Conservation (phyloP, 2,329 filamentous ascomycete genomes). For the Paecilomyces variotii region DNA sequence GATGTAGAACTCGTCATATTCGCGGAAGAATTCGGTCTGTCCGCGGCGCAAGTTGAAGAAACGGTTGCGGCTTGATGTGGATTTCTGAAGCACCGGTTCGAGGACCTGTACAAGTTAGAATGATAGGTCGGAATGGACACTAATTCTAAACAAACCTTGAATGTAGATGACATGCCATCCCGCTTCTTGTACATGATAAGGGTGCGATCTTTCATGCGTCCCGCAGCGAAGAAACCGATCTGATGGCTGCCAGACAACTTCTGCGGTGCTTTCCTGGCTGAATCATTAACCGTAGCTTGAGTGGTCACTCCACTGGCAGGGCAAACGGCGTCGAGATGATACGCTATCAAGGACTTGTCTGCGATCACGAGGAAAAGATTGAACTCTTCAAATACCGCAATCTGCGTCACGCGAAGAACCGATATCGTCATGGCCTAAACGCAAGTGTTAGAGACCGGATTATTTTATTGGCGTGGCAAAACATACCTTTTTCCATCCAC, state of each 20-base stretch:
- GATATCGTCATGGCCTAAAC: constrained; percentile 54
- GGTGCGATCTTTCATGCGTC: constrained; percentile 92
- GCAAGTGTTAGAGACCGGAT: neutral
- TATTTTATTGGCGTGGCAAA: neutral
- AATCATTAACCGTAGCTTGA: constrained; percentile 56
- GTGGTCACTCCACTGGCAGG: constrained; percentile 39
- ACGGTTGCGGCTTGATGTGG: constrained; percentile 71
- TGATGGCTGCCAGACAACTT: constrained; percentile 80
- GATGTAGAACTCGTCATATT: constrained; percentile 98
- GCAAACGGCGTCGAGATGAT: constrained; percentile 80
- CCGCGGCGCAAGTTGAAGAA: constrained; percentile 57
- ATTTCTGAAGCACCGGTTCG: constrained; percentile 90
- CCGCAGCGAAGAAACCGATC: constrained; percentile 92
- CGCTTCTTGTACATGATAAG: constrained; percentile 96
- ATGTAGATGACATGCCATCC: constrained; percentile 83
- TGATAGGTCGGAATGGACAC: constrained; percentile 1
- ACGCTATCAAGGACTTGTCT: constrained; percentile 84
- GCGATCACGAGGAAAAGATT: constrained; percentile 85
- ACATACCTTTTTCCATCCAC: constrained; percentile 81
- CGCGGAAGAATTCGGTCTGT: constrained; percentile 88
- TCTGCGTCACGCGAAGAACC: constrained; percentile 72
- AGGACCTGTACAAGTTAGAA: constrained; percentile 53
- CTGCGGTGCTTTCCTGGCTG: constrained; percentile 76
- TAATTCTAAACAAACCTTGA: constrained; percentile 49
- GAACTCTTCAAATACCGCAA: constrained; percentile 92